Evolutionary conservation across 441 rosid genomes (phyloP).

Genomic region (Pelargonium australe): DNA sequence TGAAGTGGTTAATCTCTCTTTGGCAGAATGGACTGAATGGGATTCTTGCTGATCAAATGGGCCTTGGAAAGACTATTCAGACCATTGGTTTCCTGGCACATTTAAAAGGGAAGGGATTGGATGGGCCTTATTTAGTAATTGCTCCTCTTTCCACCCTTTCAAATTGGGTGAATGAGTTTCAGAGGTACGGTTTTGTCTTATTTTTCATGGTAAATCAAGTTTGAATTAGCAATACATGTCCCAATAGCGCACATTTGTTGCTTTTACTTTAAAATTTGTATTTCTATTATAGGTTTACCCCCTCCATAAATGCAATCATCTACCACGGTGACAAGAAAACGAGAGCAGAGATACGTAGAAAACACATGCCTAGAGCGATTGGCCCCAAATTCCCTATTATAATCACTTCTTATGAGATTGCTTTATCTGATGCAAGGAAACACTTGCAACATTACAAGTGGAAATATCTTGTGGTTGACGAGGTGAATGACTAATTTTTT

Average conservation of each 20-base stretch:
- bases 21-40: conserved; percentile 98
- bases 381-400: conserved; percentile 78
- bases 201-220: conserved; percentile 12
- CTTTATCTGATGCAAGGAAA: conserved; percentile 67
- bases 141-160: conserved; percentile 96
- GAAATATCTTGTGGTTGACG: conserved; percentile 95
- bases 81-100: conserved; percentile 90
- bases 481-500: conserved; percentile 39
- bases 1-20: conserved; percentile 89
- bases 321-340: conserved; percentile 73
- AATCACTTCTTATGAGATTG: conserved; percentile 90
- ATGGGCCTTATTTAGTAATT: conserved; percentile 87
- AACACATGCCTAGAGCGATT: conserved; percentile 62
- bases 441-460: conserved; percentile 60
- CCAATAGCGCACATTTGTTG: not conserved
- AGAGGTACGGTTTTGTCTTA: conserved; percentile 41
- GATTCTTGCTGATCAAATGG: conserved; percentile 99
- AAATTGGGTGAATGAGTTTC: conserved; percentile 81
- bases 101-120: conserved; percentile 71
- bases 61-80: conserved; percentile 98
- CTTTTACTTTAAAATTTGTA: no score
- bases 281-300: conserved; percentile 43
- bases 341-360: conserved; percentile 65
- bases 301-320: conserved; percentile 62
- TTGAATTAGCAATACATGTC: conserved; percentile 11